Base-by-base conservation (phyloP, 129 eudicot species). In the Tagetes patula region DNA sequence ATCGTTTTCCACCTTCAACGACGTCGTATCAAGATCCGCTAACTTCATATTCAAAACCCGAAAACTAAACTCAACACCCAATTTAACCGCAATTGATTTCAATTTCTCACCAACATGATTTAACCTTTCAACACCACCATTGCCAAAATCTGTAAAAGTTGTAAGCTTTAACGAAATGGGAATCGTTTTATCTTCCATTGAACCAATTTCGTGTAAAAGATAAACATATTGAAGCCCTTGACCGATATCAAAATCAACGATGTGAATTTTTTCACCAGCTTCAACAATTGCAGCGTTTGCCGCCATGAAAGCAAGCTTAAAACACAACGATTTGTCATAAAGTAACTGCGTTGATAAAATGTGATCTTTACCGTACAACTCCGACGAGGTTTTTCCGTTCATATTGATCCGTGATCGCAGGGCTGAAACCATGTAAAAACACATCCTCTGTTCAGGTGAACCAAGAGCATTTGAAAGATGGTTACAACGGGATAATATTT, bases 201-300 rank as follows among this genome's bases (percentile, higher is more conserved):
- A 75, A 1, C 87, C 87, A 1, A 90, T 73, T 56, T 89, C 96
- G 61, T 89, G 89, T 6, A 94, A 84, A 42, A 94, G 77, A 67
- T 90, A 88, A 46, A 69, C 36, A 65, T 94, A 94, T 76, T 94
- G 98, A 2, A 79, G 70, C 12, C 98, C 98, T 5, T 84, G 80
- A 1, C 98, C 93, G 4, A 94, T 77, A 36, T 94, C 98, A 39
- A 94, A 94, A 85, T 94, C 98, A 6, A 94, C 52, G 6, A 94
- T 85, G 27, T 90, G 98, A 42, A 79, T 78, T 33, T 65, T 85
- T 3, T 20, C 27, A 20, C 27, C 27, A 20, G 27, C 27, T 20
- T 20, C 91, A 1, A 90, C 77, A 20, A 90, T 90, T 1, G 92
- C 82, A 6, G 70, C 75, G 61, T 94, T 94, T 0, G 97, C 96